Percentiles rank a stretch among this genome's conserved stretches.
Conservation (phyloP, 805 yeast genomes). For the Saccharomycopsis oosterbeekiorum region DNA sequence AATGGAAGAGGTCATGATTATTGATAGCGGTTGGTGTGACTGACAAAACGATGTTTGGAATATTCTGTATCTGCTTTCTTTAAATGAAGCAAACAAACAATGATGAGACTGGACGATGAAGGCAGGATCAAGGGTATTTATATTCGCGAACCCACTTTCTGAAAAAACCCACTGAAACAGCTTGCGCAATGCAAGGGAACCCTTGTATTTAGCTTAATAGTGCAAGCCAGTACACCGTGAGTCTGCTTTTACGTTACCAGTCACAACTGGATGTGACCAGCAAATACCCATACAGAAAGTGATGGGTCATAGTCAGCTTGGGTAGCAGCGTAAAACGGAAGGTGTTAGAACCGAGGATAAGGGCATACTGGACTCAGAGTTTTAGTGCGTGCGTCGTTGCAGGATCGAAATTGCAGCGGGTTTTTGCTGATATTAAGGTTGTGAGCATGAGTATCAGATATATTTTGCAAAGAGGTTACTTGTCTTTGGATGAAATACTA, state of each 20-base stretch:
- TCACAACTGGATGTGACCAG: background rate
- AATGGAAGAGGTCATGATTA: background rate
- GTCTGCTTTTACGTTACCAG: background rate
- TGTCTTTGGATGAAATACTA: no score
- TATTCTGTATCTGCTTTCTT: background rate
- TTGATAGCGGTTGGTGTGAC: background rate
- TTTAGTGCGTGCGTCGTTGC: no score
- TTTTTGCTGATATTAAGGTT: no score
- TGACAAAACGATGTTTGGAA: no score
- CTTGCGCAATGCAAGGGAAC: no score
- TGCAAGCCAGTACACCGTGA: no score
- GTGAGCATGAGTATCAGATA: no score
- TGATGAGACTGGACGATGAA: no score
- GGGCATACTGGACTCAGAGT: background rate
- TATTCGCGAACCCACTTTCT: background rate
- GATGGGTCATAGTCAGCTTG: background rate
- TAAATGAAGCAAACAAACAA: background rate
- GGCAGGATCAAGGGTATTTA: background rate
- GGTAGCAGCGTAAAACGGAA: background rate
- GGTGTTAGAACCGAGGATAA: background rate
- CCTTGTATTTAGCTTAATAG: no score
- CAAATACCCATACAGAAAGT: background rate
- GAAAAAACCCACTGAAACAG: no score
- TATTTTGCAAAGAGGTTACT: no score
- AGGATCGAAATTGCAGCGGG: no score